Base-by-base conservation (phyloP, 2,329 filamentous ascomycete species). In the Ascocoryne sarcoides region DNA sequence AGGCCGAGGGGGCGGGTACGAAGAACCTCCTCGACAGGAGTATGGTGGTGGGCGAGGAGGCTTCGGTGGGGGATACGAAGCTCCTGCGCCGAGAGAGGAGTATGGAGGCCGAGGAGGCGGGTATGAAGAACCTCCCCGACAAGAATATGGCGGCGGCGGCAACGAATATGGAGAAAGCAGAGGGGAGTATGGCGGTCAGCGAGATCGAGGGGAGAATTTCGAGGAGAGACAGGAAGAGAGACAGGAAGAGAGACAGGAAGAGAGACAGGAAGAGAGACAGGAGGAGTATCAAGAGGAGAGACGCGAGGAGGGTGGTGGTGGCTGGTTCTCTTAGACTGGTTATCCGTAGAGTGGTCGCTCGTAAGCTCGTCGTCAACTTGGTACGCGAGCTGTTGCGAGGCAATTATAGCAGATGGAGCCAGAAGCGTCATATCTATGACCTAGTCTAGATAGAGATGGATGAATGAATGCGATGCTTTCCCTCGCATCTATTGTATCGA, bases 41-140 rank as follows among this genome's bases (percentile, higher is more conserved):
- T 51, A 52, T 37, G 48, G 47, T 20, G 37, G 45, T 23, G 16
- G 43, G 37, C 51, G 23, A 40, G 48, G 51, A 5, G 48, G 54
- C 1, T 43, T 48, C n/a, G 61, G 55, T 15, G 48, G 55, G 5
- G 49, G 55, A 5, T 46, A 56, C 16, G 40, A 43, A 29, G 37
- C 41, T 28, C 32, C 39, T 14, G n/a, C n/a, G n/a, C 21, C 36
- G 21, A 45, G 40, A 37, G 3, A 40, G 7, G 34, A 40, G 18
- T 42, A 34, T 26, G 35, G 31, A n/a, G 42, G 42, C 17, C 21
- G 42, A 17, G 49, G 50, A 9, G 32, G 32, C n/a, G 5, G 15
- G 5, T 16, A 21, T 21, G 23, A 33, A 33, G 39, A 42, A 10
- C 35, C 30, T 12, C 36, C 37, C 4, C 34, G 38, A 10, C 33